phyloP scores from a whole-genome alignment of 2,329 filamentous ascomycete species.

The Claviceps digitariae region DNA sequence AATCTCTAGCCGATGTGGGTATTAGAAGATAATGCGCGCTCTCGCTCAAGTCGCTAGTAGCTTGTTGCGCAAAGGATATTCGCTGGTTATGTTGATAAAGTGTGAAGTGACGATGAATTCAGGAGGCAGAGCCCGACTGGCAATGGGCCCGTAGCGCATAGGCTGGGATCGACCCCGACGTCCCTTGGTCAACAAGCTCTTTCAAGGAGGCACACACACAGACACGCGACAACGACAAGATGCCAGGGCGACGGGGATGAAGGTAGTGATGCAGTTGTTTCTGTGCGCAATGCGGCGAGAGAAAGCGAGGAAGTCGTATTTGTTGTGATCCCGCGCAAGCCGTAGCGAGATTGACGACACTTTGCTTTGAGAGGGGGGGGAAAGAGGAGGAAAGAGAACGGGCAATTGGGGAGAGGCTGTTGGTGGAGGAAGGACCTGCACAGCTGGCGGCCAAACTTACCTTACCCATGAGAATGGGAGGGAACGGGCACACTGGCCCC shows the following conservation, averaged over 20 bases:
- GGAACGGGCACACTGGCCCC: slow-evolving; percentile 19
- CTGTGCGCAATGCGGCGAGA: not conserved
- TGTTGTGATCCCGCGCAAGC: slow-evolving; percentile 16
- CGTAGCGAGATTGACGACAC: slow-evolving; percentile 18
- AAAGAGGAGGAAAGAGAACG: slow-evolving; percentile 19
- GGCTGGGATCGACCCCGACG: slow-evolving; percentile 4
- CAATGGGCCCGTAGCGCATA: slow-evolving; percentile 3
- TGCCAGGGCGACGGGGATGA: not conserved
- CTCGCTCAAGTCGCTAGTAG: not conserved
- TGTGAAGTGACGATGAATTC: not conserved
- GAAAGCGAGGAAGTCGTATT: slow-evolving; percentile 4
- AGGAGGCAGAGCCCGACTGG: slow-evolving; percentile 1
- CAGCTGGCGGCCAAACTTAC: slow-evolving; percentile 26
- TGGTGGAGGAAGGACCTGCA: slow-evolving; percentile 27
- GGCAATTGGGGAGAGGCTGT: slow-evolving; percentile 25
- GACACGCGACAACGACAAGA: slow-evolving; percentile 2
- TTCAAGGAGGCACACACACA: not conserved
- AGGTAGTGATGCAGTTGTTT: not conserved
- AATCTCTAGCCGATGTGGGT: not conserved
- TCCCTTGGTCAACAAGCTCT: slow-evolving; percentile 1
- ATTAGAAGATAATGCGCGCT: not conserved
- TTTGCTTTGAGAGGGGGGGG: slow-evolving; percentile 16
- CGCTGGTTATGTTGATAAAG: not conserved
- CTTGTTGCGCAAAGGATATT: not conserved
- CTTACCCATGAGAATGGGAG: slow-evolving; percentile 28